phyloP scores from a whole-genome alignment of 345 rosid species.

The Anastatica hierochuntica region DNA sequence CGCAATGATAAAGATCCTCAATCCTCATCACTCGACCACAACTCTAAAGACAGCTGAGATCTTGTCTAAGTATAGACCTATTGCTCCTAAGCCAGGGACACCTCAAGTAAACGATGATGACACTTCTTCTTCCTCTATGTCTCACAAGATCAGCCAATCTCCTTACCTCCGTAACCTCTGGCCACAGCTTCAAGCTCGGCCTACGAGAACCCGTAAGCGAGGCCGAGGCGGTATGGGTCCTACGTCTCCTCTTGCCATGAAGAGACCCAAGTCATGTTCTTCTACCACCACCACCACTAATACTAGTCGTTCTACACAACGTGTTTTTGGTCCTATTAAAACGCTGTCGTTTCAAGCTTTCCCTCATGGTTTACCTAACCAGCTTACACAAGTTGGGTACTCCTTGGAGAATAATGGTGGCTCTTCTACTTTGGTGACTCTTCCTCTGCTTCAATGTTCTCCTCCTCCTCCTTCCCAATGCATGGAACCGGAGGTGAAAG shows the following conservation, averaged over 20 bases:
- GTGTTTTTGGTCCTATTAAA: slow-evolving; percentile 16
- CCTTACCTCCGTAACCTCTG: slow-evolving; percentile 69
- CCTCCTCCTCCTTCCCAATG: slow-evolving; percentile 25
- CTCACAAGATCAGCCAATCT: slow-evolving; percentile 61
- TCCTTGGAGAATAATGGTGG: slow-evolving; percentile 21
- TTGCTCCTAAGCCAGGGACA: slow-evolving; percentile 76
- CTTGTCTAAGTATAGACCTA: slow-evolving; percentile 85
- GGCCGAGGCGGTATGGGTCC: slow-evolving; percentile 55
- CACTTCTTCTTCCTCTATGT: slow-evolving; percentile 36
- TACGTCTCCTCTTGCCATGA: slow-evolving; percentile 25
- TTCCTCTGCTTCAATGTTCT: slow-evolving; percentile 63
- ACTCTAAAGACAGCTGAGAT: slow-evolving; percentile 84
- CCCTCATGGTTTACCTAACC: slow-evolving; percentile 32
- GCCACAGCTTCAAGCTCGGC: slow-evolving; percentile 84
- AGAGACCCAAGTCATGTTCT: slow-evolving; percentile 36
- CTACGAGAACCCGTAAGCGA: slow-evolving; percentile 81
- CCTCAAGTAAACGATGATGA: slow-evolving; percentile 25
- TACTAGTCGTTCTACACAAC: slow-evolving; percentile 8
- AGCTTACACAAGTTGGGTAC: slow-evolving; percentile 8
- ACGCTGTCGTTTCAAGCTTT: slow-evolving; percentile 20
- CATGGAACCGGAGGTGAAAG: slow-evolving; percentile 28
- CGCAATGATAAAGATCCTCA: slow-evolving; percentile 60
- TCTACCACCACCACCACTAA: too few relatives aligned
- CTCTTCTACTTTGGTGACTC: slow-evolving; percentile 47
- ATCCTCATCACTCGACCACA: slow-evolving; percentile 33